Evolutionary conservation across 2,329 filamentous ascomycete genomes (phyloP).

Genomic region (Alternaria triticimaculans): DNA sequence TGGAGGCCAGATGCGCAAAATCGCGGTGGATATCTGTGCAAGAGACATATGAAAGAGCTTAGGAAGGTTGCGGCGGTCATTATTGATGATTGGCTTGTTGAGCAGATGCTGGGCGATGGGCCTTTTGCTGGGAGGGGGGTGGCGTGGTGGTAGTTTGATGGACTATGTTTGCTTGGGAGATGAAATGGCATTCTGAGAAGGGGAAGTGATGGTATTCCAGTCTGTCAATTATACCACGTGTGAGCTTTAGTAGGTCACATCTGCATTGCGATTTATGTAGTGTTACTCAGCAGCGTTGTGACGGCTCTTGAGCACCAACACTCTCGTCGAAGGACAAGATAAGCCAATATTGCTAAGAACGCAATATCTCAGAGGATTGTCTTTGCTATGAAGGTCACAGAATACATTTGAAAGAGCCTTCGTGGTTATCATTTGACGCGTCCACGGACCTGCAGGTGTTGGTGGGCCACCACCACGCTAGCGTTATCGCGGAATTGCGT

Average conservation of each 20-base stretch:
- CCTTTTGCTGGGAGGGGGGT: background rate
- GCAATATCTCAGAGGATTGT: too few species aligned
- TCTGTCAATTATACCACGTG: too few species aligned
- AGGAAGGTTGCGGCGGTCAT: background rate
- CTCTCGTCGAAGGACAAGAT: too few species aligned
- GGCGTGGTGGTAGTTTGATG: background rate
- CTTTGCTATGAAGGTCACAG: background rate
- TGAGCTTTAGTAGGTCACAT: too few species aligned
- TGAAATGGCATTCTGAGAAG: too few species aligned
- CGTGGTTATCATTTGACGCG: background rate
- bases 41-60: background rate
- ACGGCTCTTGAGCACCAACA: too few species aligned
- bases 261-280: too few species aligned
- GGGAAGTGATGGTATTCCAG: too few species aligned
- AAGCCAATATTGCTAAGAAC: too few species aligned
- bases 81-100: background rate
- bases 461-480: background rate
- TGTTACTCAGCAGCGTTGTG: too few species aligned
- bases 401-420: accelerated
- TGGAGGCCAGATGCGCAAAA: background rate
- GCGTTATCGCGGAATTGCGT: background rate
- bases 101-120: background rate
- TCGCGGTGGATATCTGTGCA: background rate
- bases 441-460: background rate
- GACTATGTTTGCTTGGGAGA: too few species aligned